These are phyloP conservation scores for Berkeleyomyces rouxiae DNA, from an alignment of 2,329 filamentous ascomycete genomes.

Conservation along the genomic window DNA sequence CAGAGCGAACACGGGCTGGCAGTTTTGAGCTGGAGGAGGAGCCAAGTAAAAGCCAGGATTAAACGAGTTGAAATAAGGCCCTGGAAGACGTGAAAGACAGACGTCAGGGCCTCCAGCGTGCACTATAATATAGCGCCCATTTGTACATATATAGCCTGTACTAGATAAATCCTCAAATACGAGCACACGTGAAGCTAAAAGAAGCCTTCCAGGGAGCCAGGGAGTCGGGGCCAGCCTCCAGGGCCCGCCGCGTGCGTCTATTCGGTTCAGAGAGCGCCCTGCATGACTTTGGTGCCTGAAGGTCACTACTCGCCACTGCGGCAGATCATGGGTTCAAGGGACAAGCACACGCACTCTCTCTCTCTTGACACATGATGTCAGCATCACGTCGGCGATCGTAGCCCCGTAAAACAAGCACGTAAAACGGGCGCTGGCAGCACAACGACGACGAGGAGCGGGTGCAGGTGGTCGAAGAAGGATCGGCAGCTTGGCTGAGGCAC, in stretches of 20 bases:
- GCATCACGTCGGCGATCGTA: too few species aligned
- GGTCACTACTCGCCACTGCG: too few species aligned
- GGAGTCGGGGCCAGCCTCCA: background rate
- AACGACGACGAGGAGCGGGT: too few species aligned
- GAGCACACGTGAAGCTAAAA: background rate
- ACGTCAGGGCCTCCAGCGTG: background rate
- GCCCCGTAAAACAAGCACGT: too few species aligned
- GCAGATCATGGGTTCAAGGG: too few species aligned
- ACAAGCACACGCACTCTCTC: too few species aligned
- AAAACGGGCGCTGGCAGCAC: too few species aligned
- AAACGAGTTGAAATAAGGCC: background rate
- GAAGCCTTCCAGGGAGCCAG: background rate
- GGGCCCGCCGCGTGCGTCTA: too few species aligned
- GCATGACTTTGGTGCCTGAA: too few species aligned
- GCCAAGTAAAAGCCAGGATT: background rate
- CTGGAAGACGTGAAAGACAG: background rate
- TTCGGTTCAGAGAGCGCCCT: too few species aligned
- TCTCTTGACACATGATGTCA: too few species aligned
- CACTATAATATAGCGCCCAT: background rate
- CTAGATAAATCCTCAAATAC: background rate
- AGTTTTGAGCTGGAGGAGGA: background rate
- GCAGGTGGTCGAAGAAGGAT: background rate
- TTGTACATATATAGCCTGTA: background rate
- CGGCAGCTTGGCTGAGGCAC: conserved; percentile 1
- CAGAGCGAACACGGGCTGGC: background rate